These are phyloP conservation scores for Arthrocladium fulminans DNA, from an alignment of 2,329 filamentous ascomycete species.

Conservation along the genomic window DNA sequence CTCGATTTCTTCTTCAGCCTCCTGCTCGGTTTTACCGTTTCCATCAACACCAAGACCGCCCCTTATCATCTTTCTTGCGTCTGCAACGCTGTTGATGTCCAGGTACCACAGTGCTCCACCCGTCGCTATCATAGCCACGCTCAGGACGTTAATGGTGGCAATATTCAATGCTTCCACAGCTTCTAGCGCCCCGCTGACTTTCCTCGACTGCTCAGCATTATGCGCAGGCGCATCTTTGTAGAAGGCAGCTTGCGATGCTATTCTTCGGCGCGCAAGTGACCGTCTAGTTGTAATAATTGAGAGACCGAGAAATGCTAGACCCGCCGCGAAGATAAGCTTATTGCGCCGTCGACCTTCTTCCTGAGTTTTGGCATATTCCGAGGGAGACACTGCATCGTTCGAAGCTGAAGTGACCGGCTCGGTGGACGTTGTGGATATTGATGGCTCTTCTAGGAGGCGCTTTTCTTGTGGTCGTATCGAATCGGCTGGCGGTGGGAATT, in stretches of 20 bases:
- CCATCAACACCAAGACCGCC: constrained; percentile 51
- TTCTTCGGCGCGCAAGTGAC: constrained; percentile 55
- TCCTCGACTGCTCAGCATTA: constrained; percentile 28
- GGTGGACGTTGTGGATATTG: neutral
- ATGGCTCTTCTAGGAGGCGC: constrained; percentile 16
- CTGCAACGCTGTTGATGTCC: constrained; percentile 62
- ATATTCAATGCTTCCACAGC: constrained; percentile 75
- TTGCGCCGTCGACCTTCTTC: constrained; percentile 36
- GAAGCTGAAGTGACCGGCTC: constrained; percentile 1
- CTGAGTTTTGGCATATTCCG: constrained; percentile 11
- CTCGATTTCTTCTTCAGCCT: constrained; percentile 47
- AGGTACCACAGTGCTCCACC: constrained; percentile 70
- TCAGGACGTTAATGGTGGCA: constrained; percentile 76
- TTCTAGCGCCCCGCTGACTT: constrained; percentile 58
- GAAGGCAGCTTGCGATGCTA: constrained; percentile 58
- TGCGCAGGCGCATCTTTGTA: constrained; percentile 47
- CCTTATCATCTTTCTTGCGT: constrained; percentile 54
- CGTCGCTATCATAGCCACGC: constrained; percentile 62
- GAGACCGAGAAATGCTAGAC: constrained; percentile 64
- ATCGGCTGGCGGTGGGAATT: constrained; percentile 11
- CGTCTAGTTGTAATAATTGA: constrained; percentile 65
- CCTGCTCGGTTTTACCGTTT: constrained; percentile 40
- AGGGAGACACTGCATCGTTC: constrained; percentile 2
- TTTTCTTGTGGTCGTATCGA: constrained; percentile 10
- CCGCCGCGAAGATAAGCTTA: constrained; percentile 62